phyloP scores from a whole-genome alignment of 2,329 filamentous ascomycete genomes.

The Pseudogymnoascus sp. region DNA sequence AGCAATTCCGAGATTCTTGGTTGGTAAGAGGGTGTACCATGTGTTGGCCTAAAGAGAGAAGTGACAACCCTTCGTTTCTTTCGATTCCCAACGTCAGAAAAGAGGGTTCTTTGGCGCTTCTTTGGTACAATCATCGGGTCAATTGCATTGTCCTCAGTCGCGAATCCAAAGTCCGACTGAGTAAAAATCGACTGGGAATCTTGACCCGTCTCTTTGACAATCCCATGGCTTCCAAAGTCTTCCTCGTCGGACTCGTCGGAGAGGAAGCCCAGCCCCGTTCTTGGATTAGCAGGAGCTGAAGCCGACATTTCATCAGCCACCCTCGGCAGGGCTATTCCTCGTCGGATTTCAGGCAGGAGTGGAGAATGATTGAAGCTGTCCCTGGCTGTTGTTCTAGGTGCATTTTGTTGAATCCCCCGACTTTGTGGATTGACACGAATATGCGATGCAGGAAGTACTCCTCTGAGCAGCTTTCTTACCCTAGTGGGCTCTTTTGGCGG shows the following conservation, averaged over 20 bases:
- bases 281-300: background rate
- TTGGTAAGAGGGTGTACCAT: slow-evolving; percentile 16
- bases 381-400: slow-evolving; percentile 6
- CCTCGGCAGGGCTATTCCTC: slow-evolving; percentile 27
- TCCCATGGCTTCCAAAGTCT: slow-evolving; percentile 13
- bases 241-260: slow-evolving; percentile 24
- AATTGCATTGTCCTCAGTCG: slow-evolving; percentile 28
- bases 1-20: slow-evolving; percentile 26
- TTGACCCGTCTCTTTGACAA: slow-evolving; percentile 14
- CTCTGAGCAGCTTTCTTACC: slow-evolving; percentile 39
- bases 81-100: slow-evolving; percentile 12
- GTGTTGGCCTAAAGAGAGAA: slow-evolving; percentile 11
- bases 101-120: slow-evolving; percentile 19
- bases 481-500: slow-evolving; percentile 9
- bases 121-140: slow-evolving; percentile 29
- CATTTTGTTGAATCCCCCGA: slow-evolving; percentile 18
- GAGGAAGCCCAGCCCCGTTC: slow-evolving; percentile 16
- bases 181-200: slow-evolving; percentile 18
- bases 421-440: slow-evolving; percentile 51
- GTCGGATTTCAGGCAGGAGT: slow-evolving; percentile 17
- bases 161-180: slow-evolving; percentile 20
- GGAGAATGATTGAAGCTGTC: slow-evolving; percentile 18
- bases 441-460: slow-evolving; percentile 63
- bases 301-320: background rate
- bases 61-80: slow-evolving; percentile 18